Percentiles rank a stretch among this genome's conserved stretches.
These are phyloP conservation scores for Sarocladium brachiariae DNA, from an alignment of 2,329 filamentous ascomycete genomes.

Conservation along the genomic window DNA sequence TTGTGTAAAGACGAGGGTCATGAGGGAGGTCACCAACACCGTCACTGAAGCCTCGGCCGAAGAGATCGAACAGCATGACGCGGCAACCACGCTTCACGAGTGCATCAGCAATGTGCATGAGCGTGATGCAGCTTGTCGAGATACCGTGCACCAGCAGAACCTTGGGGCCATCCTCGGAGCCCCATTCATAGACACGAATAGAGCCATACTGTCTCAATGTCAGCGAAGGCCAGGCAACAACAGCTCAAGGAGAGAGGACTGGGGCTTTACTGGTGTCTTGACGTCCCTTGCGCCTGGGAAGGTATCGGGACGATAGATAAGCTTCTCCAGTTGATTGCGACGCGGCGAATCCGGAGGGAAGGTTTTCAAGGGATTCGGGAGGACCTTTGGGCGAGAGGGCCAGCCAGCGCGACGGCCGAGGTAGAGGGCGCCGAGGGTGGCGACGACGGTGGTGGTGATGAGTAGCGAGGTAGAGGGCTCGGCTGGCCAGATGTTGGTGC, in stretches of 20 bases:
- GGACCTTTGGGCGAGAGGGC: conserved; percentile 30
- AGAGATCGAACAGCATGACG: conserved; percentile 75
- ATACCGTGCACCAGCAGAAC: conserved; percentile 79
- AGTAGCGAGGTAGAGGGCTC: conserved; percentile 22
- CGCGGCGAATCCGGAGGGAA: conserved; percentile 21
- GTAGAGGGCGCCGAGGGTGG: conserved; percentile 27
- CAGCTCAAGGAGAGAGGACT: background rate
- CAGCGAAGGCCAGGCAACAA: background rate
- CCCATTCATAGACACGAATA: conserved; percentile 77
- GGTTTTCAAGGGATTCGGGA: conserved; percentile 39
- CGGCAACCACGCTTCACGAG: conserved; percentile 65
- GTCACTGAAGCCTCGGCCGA: conserved; percentile 61
- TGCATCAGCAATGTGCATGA: conserved; percentile 58
- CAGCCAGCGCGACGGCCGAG: conserved; percentile 28
- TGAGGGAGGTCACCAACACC: conserved; percentile 60
- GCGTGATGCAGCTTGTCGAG: conserved; percentile 70
- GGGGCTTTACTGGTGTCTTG: conserved; percentile 47
- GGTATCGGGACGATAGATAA: conserved; percentile 58
- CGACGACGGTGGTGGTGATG: conserved; percentile 33
- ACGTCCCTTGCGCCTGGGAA: conserved; percentile 71
- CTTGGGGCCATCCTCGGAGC: conserved; percentile 64
- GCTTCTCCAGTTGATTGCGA: conserved; percentile 23
- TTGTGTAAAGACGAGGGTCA: conserved; percentile 64
- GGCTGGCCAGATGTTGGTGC: background rate
- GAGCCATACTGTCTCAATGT: conserved; percentile 51